phyloP scores from a whole-genome alignment of 2,329 filamentous ascomycete genomes.

The Sclerotinia glacialis region DNA sequence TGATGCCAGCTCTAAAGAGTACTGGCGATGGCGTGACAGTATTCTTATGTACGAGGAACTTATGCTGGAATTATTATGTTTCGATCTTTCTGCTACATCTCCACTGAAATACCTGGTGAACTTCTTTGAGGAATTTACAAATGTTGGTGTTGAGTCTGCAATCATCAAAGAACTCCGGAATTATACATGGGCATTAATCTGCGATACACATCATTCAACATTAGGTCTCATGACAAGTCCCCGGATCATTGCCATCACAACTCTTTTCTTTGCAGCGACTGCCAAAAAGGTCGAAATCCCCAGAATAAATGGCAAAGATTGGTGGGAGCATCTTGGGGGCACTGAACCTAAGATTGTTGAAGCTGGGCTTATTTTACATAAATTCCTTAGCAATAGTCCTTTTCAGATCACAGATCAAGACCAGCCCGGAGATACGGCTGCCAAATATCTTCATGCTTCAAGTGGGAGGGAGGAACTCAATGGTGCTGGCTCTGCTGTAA shows the following conservation, averaged over 20 bases:
- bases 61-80: slow-evolving; percentile 87
- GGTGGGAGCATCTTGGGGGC: slow-evolving; percentile 81
- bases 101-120: slow-evolving; percentile 84
- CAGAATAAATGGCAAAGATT: slow-evolving; percentile 71
- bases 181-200: slow-evolving; percentile 89
- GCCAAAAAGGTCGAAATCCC: slow-evolving; percentile 70
- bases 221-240: slow-evolving; percentile 79
- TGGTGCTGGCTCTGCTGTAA: not conserved
- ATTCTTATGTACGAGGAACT: slow-evolving; percentile 90
- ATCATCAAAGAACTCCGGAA: slow-evolving; percentile 68
- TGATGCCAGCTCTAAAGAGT: slow-evolving; percentile 97
- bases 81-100: slow-evolving; percentile 86
- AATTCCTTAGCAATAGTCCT: slow-evolving; percentile 63
- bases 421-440: slow-evolving; percentile 9
- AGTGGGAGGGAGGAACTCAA: slow-evolving; percentile 15
- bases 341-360: slow-evolving; percentile 66
- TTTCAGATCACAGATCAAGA: slow-evolving; percentile 26
- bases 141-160: slow-evolving; percentile 61
- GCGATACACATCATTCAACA: slow-evolving; percentile 81
- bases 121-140: slow-evolving; percentile 68
- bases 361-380: slow-evolving; percentile 74
- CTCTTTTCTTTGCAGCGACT: slow-evolving; percentile 81
- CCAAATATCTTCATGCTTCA: slow-evolving; percentile 21
- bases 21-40: slow-evolving; percentile 95
- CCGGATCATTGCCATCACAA: slow-evolving; percentile 76